Conservation (phyloP, 495 filamentous ascomycete species). For the Astrothelium macrocarpum region DNA sequence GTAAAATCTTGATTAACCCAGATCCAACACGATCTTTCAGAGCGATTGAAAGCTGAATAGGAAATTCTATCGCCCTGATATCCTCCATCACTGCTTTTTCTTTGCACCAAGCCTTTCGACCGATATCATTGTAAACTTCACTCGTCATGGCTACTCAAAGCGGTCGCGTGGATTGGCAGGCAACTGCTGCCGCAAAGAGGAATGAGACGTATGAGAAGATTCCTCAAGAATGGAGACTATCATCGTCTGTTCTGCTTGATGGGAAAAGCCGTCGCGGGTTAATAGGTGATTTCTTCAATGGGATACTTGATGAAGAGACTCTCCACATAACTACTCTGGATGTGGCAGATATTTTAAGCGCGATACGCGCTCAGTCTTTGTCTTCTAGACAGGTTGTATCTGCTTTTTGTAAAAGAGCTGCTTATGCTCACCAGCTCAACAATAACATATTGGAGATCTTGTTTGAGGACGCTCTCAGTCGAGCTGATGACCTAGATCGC, state of each 20-base stretch:
- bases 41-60: background rate
- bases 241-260: slow-evolving; percentile 36
- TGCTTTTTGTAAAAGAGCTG: slow-evolving; percentile 49
- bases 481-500: slow-evolving; percentile 27
- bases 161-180: slow-evolving; percentile 35
- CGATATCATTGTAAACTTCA: background rate
- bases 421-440: slow-evolving; percentile 46
- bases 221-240: slow-evolving; percentile 47
- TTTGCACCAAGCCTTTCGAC: background rate
- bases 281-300: slow-evolving; percentile 39
- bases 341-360: slow-evolving; percentile 27
- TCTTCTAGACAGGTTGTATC: slow-evolving; percentile 31
- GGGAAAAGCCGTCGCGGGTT: slow-evolving; percentile 53
- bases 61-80: background rate
- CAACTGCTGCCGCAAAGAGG: slow-evolving; percentile 41
- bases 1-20: background rate
- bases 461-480: slow-evolving; percentile 27
- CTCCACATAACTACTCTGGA: slow-evolving; percentile 36
- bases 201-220: slow-evolving; percentile 45
- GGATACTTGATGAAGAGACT: slow-evolving; percentile 45
- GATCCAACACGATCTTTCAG: background rate
- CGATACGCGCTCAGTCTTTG: slow-evolving; percentile 25
- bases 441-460: slow-evolving; percentile 34
- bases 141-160: background rate
- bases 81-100: background rate